Base-by-base conservation (phyloP, 345 rosid species). In the Rhodamnia argentea region DNA sequence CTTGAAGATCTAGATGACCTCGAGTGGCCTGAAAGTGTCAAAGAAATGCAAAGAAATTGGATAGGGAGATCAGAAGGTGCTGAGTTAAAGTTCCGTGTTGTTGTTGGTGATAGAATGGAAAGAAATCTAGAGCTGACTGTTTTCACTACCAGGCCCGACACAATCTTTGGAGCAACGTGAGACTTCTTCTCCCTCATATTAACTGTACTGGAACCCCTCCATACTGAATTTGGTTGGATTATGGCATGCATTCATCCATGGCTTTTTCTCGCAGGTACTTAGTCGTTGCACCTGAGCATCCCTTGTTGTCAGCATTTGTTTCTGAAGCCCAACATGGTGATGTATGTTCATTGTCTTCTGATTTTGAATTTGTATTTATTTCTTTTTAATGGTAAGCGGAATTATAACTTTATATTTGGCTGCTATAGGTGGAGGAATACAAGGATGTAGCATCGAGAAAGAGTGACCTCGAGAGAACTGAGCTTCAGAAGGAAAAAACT, bases 41-140 rank as follows among this genome's bases (percentile, higher is more conserved):
- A 95, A 90, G 98, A 96, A 87, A 96, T 95, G 98, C 98, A 96
- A 86, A 88, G 97, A 89, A 96, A 96, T 91, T 95, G 98, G 98
- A 95, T 95, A 52, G 99, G 98, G 88, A 94, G 94, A 90, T 97
- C 98, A 37, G 98, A 95, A 87, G 99, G 99, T 51, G 96, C 96
- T 54, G 96, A 96, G 85, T 52, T 96, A 91, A 91, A 93, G 10
- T 97, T 95, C 90, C 60, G 52, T 64, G 88, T 93, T 90, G 94
- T 96, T 64, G 94, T 92, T 82, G 87, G 86, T 86, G 89, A 93
- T 82, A 92, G 94, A 58, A 89, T 53, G 86, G 93, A 93, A 88
- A 93, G 87, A 75, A 95, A 92, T 78, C 47, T 89, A 88, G 86
- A 91, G 85, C 89, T 97, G 56, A 93, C 90, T 83, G 94, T 96